phyloP scores from a whole-genome alignment of 108 stramenopile species.

The Chaetoceros muelleri region DNA sequence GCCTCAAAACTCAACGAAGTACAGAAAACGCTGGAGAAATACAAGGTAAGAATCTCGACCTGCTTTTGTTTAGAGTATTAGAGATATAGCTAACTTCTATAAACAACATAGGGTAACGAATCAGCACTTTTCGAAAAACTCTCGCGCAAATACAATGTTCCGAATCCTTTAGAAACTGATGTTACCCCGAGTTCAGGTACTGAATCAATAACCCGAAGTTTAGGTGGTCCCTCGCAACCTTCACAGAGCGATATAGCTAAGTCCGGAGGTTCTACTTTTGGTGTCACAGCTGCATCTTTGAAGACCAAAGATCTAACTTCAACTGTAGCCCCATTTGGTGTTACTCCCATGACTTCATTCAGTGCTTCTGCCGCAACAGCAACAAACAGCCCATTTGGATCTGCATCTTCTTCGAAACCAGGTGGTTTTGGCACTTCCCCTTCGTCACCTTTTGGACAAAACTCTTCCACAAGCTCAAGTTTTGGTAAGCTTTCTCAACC shows the following conservation, averaged over 20 bases:
- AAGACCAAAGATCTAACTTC: not conserved
- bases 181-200: no score
- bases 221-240: not conserved
- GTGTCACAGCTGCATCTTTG: not conserved
- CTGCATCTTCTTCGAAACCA: conserved; percentile 10
- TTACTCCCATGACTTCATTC: not conserved
- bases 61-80: conserved; percentile 1
- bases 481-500: conserved; percentile 3
- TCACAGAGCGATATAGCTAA: not conserved
- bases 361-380: not conserved
- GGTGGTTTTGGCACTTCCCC: not conserved
- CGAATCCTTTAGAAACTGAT: conserved; percentile 52
- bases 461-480: not conserved
- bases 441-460: conserved; percentile 1
- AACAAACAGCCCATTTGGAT: conserved; percentile 1
- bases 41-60: conserved; percentile 31
- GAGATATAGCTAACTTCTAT: not conserved
- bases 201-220: no score
- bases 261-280: conserved; percentile 2
- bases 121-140: conserved; percentile 53
- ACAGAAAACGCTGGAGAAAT: conserved; percentile 43
- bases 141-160: conserved; percentile 47
- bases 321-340: conserved; percentile 1
- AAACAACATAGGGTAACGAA: conserved; percentile 33
- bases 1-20: conserved; percentile 60